Evolutionary conservation across 2,329 filamentous ascomycete species (phyloP), one percentile per base, ranked within the genome.

Genomic region (Alternaria brassicicola): DNA sequence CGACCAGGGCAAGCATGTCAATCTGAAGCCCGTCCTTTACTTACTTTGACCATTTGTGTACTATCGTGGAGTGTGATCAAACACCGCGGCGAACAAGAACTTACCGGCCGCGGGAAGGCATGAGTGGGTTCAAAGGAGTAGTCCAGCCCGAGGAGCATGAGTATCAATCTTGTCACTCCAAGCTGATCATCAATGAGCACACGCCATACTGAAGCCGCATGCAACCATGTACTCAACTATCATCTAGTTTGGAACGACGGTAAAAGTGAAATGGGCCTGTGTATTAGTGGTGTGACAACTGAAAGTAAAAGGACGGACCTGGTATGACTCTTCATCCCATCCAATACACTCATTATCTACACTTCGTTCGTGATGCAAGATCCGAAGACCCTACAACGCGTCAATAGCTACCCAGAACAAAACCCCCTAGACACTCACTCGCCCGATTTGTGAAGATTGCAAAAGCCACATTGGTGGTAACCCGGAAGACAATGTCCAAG

Each of bases 381-480:
- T 65, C 64, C 61, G 50, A 62, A 56, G 63, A 69, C 59, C 59
- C 65, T 66, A 62, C 56, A 59, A 52, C 63, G 56, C 59, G 59
- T 66, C 57, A 66, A 67, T 64, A 52, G 47, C 60, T 54, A 52
- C 52, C 23, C 47, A 53, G 43, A 52, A 46, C 47, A 28, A 26
- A 17, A 47, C 26, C 50, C 38, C 35, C 61, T 36, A 23, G n/a
- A 54, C 62, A 66, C 67, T 65, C 61, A 65, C 63, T 51, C 52
- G 52, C 38, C 54, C 52, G 33, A 47, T 52, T 47, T 41, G 21
- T 36, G 23, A 42, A n/a, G 15, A 39, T 25, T 35, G 38, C 26
- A n/a, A n/a, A 41, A 46, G 15, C 39, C 25, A 30, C 36, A 15
- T 45, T 26, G 19, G 36, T 38, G 49, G 21, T 39, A 10, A 19